Conservation (phyloP, 2,329 filamentous ascomycete genomes). For the Leptographium procerum region DNA sequence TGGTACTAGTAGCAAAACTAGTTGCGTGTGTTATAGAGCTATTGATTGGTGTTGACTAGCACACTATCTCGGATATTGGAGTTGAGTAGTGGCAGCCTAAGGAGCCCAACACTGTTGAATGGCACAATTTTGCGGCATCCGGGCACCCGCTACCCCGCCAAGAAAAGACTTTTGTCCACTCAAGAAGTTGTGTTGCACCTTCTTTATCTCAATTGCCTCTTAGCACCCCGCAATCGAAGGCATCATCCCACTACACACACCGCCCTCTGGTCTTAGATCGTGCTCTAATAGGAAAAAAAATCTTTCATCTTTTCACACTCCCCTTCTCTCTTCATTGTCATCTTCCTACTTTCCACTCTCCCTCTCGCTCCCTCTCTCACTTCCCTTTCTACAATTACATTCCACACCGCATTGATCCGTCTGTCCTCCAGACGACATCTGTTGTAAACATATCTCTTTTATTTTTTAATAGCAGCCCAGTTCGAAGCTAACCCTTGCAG, state of each 20-base stretch:
- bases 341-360: constrained; percentile 3
- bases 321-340: constrained; percentile 6
- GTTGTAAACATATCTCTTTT: neutral
- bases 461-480: neutral
- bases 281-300: constrained; percentile 5
- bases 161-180: constrained; percentile 3
- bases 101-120: neutral
- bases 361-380: neutral
- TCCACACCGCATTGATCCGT: constrained; percentile 6
- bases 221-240: neutral
- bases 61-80: neutral
- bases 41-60: no score
- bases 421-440: constrained; percentile 5
- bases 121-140: neutral
- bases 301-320: constrained; percentile 1
- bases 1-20: neutral
- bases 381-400: neutral
- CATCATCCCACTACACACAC: constrained; percentile 8
- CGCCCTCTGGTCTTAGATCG: constrained; percentile 3
- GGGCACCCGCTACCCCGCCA: neutral
- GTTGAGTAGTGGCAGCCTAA: neutral
- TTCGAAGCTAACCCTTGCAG: neutral
- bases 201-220: neutral
- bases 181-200: neutral
- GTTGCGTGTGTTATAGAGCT: no score